Base-by-base conservation (phyloP, 2,329 filamentous ascomycete species). In the Microdochium nivale region DNA sequence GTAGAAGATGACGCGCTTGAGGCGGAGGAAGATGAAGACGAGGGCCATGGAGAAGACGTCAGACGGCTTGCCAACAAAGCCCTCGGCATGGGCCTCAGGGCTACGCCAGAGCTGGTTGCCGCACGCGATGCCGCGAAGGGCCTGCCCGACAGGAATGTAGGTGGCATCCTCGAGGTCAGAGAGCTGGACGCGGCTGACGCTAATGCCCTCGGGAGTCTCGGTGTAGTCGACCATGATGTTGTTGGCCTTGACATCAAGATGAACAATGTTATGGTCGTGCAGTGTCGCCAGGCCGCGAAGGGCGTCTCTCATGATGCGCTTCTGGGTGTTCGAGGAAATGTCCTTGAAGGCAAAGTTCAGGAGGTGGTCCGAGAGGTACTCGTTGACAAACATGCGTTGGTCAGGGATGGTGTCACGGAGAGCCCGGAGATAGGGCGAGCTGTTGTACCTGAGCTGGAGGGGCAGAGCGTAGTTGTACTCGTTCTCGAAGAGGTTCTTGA, bases 41-140 rank as follows among this genome's bases (percentile, higher is more conserved):
- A 72, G 61, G 13, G 67, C 70, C 54, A 74, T 66, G 27, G 71
- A 73, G 58, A 74, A 74, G 3, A 73, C 67, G 53, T 73, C 69
- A 30, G 70, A 70, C 19, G 67, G 64, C 53, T 67, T 68, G 49
- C 67, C 60, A 11, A 71, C 62, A 25, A 60, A 60, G 30, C 62
- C 67, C 53, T 65, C 63, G n/a, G 69, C 65, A 56, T 72, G 69
- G 16, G 70, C 70, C 59, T 74, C 70, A 4, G 70, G 71, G 59
- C 70, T 74, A 46, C 71, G 63, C 72, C 70, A 75, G 59, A 71
- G 67, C 56, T 67, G 68, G 56, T 74, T 74, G 32, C 72, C 70
- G 40, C 66, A 59, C 44, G 67, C 65, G 2, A 61, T 58, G n/a
- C 67, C 70, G 11, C 60, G 56, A 4, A 73, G 63, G 16, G 62